phyloP scores from a whole-genome alignment of 2,329 filamentous ascomycete genomes.

The Ophiostoma angusticollis region DNA sequence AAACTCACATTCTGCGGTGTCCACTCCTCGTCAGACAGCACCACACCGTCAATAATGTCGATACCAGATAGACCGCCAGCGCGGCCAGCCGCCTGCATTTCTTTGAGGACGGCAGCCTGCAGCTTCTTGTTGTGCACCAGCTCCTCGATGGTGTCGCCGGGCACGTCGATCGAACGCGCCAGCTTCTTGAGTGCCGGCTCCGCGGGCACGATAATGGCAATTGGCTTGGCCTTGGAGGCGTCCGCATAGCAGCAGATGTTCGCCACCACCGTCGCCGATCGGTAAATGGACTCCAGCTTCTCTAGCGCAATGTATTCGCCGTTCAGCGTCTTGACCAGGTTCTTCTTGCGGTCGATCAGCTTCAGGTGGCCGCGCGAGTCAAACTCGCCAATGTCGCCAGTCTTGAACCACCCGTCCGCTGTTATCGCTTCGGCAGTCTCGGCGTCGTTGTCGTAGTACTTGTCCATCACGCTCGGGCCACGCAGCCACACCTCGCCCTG shows the following conservation, averaged over 20 bases:
- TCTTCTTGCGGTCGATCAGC: slow-evolving; percentile 80
- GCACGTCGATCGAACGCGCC: slow-evolving; percentile 28
- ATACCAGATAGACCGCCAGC: slow-evolving; percentile 51
- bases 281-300: slow-evolving; percentile 48
- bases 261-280: slow-evolving; percentile 35
- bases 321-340: slow-evolving; percentile 70
- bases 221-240: slow-evolving; percentile 35
- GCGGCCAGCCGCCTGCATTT: slow-evolving; percentile 48
- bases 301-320: slow-evolving; percentile 76
- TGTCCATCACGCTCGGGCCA: slow-evolving; percentile 54
- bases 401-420: slow-evolving; percentile 75
- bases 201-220: slow-evolving; percentile 43
- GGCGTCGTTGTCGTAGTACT: slow-evolving; percentile 66
- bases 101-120: slow-evolving; percentile 48
- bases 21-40: slow-evolving; percentile 62
- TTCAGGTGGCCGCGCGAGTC: slow-evolving; percentile 57
- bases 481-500: slow-evolving; percentile 87
- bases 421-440: slow-evolving; percentile 61
- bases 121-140: slow-evolving; percentile 56
- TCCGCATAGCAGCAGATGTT: slow-evolving; percentile 47
- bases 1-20: slow-evolving; percentile 57
- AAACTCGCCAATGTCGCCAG: slow-evolving; percentile 73
- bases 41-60: slow-evolving; percentile 59
- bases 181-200: slow-evolving; percentile 43
- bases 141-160: slow-evolving; percentile 48